Evolutionary conservation across 768 basidiomycete genomes (phyloP).

Genomic region (Trametes meyenii): DNA sequence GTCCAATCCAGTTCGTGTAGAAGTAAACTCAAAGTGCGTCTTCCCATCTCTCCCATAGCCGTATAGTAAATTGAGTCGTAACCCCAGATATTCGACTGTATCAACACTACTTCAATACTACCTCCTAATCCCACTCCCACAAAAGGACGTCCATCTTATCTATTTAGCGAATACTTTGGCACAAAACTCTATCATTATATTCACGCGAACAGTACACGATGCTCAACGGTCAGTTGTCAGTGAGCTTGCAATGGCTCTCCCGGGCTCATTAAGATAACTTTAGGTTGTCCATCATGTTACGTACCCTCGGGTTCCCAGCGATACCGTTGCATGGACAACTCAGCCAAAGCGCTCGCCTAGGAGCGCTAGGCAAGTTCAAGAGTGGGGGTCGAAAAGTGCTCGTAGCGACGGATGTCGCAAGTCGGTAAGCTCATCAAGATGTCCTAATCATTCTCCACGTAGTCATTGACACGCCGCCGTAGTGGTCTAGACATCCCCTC

Average conservation of each 20-base stretch:
- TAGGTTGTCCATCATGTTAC: conserved; percentile 86
- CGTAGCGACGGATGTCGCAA: conserved; percentile 96
- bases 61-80: not conserved
- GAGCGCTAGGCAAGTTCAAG: conserved; percentile 94
- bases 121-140: conserved; percentile 86
- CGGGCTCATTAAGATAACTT: not conserved
- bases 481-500: conserved; percentile 95
- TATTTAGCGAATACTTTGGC: conserved; percentile 88
- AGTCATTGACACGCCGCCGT: not conserved
- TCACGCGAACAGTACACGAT: conserved; percentile 94
- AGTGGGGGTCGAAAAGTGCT: conserved; percentile 88
- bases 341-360: conserved; percentile 90
- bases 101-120: conserved; percentile 95
- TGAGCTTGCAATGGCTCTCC: not conserved
- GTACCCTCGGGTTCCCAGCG: conserved; percentile 90
- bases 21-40: conserved; percentile 88
- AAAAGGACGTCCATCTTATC: conserved; percentile 91
- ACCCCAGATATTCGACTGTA: conserved; percentile 89
- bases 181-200: conserved; percentile 93
- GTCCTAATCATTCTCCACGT: not conserved
- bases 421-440: conserved; percentile 56
- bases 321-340: conserved; percentile 96
- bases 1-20: conserved; percentile 89
- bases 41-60: not conserved
- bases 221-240: conserved; percentile 68